Base-by-base conservation (phyloP, 73 alveolate species). In the Paramecium bursaria region DNA sequence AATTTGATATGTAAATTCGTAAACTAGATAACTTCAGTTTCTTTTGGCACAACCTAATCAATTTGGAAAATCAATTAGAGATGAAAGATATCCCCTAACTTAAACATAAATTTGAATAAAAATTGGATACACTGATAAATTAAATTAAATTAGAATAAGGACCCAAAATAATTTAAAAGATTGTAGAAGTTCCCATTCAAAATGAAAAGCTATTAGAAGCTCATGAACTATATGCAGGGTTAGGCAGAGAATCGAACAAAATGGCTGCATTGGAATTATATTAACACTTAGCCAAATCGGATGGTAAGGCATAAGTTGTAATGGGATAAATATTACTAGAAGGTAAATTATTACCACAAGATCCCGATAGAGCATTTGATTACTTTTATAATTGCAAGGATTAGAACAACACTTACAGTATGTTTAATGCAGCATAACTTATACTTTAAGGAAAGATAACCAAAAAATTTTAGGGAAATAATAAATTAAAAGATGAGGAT, bases 221-320 rank as follows among this genome's bases (percentile, higher is more conserved):
- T 5, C 82, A 67, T 67, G 82, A 67, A 67, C 21, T 67, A 35
- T 67, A 15, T 19, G n/a, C 60, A 15, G 82, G 82, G 3, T 67
- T 67, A 22, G 82, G 82, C 14, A 19, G 19, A 14, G 82, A 67
- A 35, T 39, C 15, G 11, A 39, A 67, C 35, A 31, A 26, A 17
- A 19, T 15, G 17, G 33, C 27, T n/a, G 82, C 60, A 7, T 17
- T 67, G 14, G 10, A 42, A 42, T 39, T 67, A 4, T 67, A 67
- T 47, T 15, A 17, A 39, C 22, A 23, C 33, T 21, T 67, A 23
- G 57, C 82, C 11, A 35, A 67, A 17, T 21, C 17, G 30, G 26
- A 67, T 6, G 60, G 60, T 30, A 33, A 15, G 1, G 82, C 82
- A 35, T 42, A 39, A 23, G 82, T 57, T 19, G 44, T 67, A 10